Conservation (phyloP, 805 yeast genomes). For the Lipomyces oligophaga region DNA sequence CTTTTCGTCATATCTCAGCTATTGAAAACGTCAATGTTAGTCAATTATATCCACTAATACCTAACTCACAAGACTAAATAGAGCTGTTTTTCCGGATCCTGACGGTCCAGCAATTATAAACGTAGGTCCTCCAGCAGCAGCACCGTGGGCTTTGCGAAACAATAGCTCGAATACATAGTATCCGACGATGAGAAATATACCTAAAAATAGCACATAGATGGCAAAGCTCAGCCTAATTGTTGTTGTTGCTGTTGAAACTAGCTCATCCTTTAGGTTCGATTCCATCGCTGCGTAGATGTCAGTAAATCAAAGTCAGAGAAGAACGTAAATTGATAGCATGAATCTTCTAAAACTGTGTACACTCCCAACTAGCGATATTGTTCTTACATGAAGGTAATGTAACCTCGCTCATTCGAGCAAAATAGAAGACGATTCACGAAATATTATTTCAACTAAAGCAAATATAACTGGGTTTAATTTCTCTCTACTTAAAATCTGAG, state of each 20-base stretch:
- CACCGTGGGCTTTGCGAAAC: slow-evolving; percentile 8
- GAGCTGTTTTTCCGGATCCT: slow-evolving; percentile 61
- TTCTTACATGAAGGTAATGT: no score
- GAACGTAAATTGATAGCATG: no score
- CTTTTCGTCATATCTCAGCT: slow-evolving; percentile 26
- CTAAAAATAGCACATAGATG: slow-evolving; percentile 2
- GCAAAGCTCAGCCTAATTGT: background rate
- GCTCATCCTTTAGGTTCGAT: background rate
- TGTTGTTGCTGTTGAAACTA: no score
- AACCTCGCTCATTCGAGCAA: no score
- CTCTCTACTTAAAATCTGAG: no score
- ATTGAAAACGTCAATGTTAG: background rate
- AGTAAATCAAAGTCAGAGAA: no score
- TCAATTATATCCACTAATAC: background rate
- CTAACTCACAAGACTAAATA: slow-evolving; percentile 40
- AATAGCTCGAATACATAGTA: slow-evolving; percentile 4
- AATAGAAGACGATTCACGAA: no score
- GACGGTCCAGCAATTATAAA: slow-evolving; percentile 63
- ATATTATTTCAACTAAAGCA: no score
- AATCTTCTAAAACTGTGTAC: no score
- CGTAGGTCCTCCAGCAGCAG: slow-evolving; percentile 43
- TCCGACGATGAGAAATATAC: background rate
- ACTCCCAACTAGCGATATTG: no score
- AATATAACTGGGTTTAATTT: no score
- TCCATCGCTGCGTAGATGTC: no score